phyloP scores from a whole-genome alignment of 176 grass and related monocot genomes.

The Secale cereale region DNA sequence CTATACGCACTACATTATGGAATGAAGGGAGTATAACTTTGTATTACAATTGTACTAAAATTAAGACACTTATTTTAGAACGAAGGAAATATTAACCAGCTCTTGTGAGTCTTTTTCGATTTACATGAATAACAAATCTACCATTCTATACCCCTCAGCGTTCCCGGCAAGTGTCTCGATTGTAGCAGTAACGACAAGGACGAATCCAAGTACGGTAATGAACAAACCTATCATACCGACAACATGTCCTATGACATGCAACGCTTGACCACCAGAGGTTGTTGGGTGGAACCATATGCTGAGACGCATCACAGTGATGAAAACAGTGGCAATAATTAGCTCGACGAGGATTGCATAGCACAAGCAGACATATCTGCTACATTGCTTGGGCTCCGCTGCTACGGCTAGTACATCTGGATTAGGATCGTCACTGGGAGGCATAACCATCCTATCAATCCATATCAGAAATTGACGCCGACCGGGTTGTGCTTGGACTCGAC shows the following conservation, averaged over 20 bases:
- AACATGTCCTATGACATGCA: background rate
- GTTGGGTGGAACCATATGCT: background rate
- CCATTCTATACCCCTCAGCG: background rate
- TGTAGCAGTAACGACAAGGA: background rate
- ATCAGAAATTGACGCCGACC: background rate
- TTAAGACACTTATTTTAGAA: too few species aligned
- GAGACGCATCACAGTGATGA: background rate
- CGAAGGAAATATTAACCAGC: background rate
- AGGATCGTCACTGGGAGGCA: background rate
- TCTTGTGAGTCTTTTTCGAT: background rate
- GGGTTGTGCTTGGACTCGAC: background rate
- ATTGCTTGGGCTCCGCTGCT: background rate
- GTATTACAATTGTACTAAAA: too few species aligned
- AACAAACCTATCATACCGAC: background rate
- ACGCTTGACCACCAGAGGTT: background rate
- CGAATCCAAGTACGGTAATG: background rate
- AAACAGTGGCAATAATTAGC: background rate
- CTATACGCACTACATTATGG: too few species aligned
- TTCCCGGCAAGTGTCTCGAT: background rate
- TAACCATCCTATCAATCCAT: background rate
- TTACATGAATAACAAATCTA: background rate
- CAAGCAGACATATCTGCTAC: background rate
- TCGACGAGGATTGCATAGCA: background rate
- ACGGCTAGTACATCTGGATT: background rate
- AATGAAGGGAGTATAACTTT: too few species aligned